These are phyloP conservation scores for Tuber magnatum DNA, from an alignment of 495 filamentous ascomycete species.

Conservation along the genomic window DNA sequence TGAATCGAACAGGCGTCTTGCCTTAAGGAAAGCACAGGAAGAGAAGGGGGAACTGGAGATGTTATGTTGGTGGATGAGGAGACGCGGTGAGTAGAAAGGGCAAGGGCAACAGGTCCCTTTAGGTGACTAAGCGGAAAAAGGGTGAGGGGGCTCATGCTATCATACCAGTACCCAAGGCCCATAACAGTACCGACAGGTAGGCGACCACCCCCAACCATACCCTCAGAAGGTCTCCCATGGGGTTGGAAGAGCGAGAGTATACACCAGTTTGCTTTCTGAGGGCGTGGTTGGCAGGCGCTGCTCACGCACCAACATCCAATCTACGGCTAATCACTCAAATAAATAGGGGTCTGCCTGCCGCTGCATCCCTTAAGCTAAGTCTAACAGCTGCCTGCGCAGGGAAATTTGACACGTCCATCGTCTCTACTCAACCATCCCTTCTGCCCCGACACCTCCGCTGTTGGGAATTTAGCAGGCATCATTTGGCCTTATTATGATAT, in stretches of 20 bases:
- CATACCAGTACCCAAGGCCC: neutral
- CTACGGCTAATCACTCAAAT: conserved; percentile 5
- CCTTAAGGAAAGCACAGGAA: conserved; percentile 6
- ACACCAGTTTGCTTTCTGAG: neutral
- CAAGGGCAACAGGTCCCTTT: neutral
- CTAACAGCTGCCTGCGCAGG: neutral
- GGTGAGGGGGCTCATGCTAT: neutral
- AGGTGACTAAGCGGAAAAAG: neutral
- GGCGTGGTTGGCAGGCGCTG: neutral
- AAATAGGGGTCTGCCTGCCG: neutral
- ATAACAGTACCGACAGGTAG: neutral
- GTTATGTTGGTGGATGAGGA: conserved; percentile 1
- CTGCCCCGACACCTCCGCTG: neutral
- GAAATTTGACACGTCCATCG: neutral
- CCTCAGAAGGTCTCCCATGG: neutral
- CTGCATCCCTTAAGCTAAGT: neutral
- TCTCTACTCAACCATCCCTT: neutral
- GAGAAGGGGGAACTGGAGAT: neutral
- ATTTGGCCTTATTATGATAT: neutral
- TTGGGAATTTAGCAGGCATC: neutral
- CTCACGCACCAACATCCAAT: neutral
- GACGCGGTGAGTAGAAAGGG: neutral
- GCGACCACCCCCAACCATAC: neutral
- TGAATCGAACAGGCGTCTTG: conserved; percentile 1
- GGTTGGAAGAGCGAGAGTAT: neutral